A percentile compares a stretch with the other conserved stretches of the same genome.
Conservation (phyloP, 2,329 filamentous ascomycete species). For the Orbilia javanica region DNA sequence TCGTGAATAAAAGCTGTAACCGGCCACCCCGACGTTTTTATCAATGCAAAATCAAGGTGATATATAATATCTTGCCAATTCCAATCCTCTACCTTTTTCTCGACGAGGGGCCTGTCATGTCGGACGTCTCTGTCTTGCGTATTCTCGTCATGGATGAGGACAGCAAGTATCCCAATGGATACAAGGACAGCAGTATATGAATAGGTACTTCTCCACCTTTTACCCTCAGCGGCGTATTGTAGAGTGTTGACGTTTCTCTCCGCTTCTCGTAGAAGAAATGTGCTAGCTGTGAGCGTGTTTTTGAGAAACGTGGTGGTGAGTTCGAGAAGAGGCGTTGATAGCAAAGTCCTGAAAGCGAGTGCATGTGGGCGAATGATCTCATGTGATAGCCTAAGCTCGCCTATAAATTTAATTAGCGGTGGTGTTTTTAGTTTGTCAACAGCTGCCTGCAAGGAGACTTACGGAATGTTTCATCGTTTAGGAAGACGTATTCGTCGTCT, state of each 20-base stretch:
- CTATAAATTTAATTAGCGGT: slow-evolving; percentile 2
- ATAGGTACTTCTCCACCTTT: slow-evolving; percentile 46
- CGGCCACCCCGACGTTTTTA: slow-evolving; percentile 50
- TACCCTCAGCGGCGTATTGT: slow-evolving; percentile 31
- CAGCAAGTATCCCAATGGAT: slow-evolving; percentile 10
- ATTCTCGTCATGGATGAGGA: not conserved
- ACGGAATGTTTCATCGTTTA: slow-evolving; percentile 52
- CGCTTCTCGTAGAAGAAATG: slow-evolving; percentile 39
- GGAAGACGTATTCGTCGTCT: slow-evolving; percentile 18
- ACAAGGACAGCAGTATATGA: slow-evolving; percentile 28
- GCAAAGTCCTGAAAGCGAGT: not conserved
- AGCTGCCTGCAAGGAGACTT: not conserved
- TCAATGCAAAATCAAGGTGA: slow-evolving; percentile 54
- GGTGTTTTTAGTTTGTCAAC: no score
- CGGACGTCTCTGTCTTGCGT: not conserved
- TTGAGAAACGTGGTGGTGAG: slow-evolving; percentile 3
- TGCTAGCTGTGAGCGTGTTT: slow-evolving; percentile 7
- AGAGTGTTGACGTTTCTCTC: slow-evolving; percentile 47
- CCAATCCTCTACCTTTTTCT: slow-evolving; percentile 15
- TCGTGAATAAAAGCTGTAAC: slow-evolving; percentile 27
- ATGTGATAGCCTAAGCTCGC: slow-evolving; percentile 23
- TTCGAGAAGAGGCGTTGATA: not conserved
- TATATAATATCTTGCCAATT: slow-evolving; percentile 41
- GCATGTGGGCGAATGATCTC: slow-evolving; percentile 26
- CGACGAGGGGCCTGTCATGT: no score